A percentile compares a stretch with the other conserved stretches of the same genome.
Evolutionary conservation across 2,329 filamentous ascomycete species (phyloP).

Genomic region (Huntiella omanensis): DNA sequence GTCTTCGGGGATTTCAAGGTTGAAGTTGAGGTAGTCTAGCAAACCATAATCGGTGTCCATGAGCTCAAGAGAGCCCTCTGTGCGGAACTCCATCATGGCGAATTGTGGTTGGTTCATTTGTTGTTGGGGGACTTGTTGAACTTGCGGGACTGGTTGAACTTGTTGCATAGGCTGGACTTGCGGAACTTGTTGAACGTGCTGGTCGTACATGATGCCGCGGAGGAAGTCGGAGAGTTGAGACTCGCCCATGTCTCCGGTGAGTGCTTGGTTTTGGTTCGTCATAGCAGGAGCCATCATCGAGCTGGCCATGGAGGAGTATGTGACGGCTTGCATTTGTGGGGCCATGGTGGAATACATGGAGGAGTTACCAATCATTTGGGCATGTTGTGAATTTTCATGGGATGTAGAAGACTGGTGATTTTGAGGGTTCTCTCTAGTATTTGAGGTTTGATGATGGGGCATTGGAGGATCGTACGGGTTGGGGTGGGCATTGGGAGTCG

Average conservation of each 20-base stretch:
- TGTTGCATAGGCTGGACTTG: constrained; percentile 5
- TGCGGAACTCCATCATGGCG: constrained; percentile 30
- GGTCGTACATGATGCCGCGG: constrained; percentile 31
- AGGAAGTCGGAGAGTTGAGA: constrained; percentile 32
- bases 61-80: constrained; percentile 29
- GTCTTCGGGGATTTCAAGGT: neutral
- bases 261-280: neutral
- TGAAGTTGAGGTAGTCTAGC: constrained; percentile 18
- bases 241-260: constrained; percentile 10
- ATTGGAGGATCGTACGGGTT: neutral
- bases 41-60: constrained; percentile 33
- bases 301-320: neutral
- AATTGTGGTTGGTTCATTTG: constrained; percentile 23
- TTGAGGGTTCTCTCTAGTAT: neutral
- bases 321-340: no score
- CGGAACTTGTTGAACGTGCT: constrained; percentile 20
- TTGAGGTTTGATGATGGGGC: neutral
- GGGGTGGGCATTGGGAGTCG: neutral
- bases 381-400: neutral
- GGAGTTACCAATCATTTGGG: no score
- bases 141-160: no score
- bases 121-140: constrained; percentile 13
- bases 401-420: neutral
- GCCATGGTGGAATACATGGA: no score
- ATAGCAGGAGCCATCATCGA: neutral